Evolutionary conservation across 345 rosid genomes (phyloP).

Genomic region (Dimocarpus longan): DNA sequence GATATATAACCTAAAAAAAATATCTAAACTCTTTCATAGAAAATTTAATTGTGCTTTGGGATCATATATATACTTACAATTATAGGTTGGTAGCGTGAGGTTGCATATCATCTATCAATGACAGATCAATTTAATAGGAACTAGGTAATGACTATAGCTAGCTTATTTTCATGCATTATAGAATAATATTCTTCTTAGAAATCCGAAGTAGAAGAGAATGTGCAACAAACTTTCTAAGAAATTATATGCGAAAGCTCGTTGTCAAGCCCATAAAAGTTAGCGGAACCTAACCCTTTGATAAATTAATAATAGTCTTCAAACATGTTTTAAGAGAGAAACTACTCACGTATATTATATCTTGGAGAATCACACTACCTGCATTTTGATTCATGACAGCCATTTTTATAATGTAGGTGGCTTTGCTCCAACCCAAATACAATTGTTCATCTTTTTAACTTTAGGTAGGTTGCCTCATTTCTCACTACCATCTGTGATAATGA

Average conservation of each 20-base stretch:
- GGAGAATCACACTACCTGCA: not conserved
- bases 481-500: not conserved
- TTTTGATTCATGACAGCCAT: not conserved
- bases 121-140: no score
- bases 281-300: not conserved
- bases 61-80: no score
- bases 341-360: not conserved
- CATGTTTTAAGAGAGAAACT: not conserved
- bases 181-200: not conserved
- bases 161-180: no score
- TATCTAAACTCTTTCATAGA: no score
- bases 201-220: not conserved
- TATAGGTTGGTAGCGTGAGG: no score
- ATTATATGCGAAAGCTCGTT: not conserved
- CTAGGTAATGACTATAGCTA: no score
- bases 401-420: not conserved
- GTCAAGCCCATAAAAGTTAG: not conserved
- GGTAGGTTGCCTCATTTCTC: slow-evolving; percentile 1
- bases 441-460: not conserved
- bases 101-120: no score
- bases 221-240: slow-evolving; percentile 2
- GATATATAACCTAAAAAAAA: no score
- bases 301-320: not conserved
- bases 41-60: no score
- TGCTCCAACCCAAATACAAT: not conserved